Evolutionary conservation across 2,329 filamentous ascomycete genomes (phyloP).

Genomic region (Sporothrix phasma): DNA sequence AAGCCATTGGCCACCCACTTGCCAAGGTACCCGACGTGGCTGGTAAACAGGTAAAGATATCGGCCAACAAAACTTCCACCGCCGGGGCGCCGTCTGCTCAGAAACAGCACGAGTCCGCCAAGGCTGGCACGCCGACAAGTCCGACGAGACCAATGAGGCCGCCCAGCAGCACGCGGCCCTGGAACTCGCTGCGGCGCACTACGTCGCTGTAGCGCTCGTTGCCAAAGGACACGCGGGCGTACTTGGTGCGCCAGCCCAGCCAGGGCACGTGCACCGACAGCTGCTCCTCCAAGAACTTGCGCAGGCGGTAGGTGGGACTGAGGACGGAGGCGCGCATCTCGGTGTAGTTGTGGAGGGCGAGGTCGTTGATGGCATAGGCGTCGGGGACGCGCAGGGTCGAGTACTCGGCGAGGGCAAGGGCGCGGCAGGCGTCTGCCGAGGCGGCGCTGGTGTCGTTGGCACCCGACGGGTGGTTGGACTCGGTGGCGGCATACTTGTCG

Average conservation of each 20-base stretch:
- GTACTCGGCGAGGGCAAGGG: conserved; percentile 67
- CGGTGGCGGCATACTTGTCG: conserved; percentile 50
- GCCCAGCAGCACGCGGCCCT: conserved; percentile 51
- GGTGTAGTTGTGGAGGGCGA: conserved; percentile 81
- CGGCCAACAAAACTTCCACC: neutral
- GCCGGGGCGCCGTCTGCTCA: conserved; percentile 7
- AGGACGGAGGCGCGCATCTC: conserved; percentile 88
- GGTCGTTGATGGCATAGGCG: conserved; percentile 81
- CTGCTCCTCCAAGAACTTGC: conserved; percentile 80
- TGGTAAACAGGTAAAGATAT: neutral
- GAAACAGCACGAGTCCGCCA: conserved; percentile 17
- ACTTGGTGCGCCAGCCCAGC: conserved; percentile 85
- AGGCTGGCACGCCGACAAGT: conserved; percentile 21
- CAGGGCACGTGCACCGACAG: conserved; percentile 66
- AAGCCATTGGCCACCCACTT: neutral
- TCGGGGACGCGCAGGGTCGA: conserved; percentile 64
- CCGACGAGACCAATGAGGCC: conserved; percentile 29
- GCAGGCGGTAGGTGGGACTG: conserved; percentile 63
- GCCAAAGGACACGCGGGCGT: conserved; percentile 83
- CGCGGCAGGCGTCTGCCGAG: conserved; percentile 40
- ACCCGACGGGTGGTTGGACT: conserved; percentile 18
- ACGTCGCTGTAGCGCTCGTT: conserved; percentile 88
- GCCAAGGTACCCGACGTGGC: neutral
- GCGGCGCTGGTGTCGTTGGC: conserved; percentile 46
- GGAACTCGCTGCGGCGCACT: conserved; percentile 55